phyloP scores from a whole-genome alignment of 1,284 basidiomycete species.

The Inonotus obliquus region DNA sequence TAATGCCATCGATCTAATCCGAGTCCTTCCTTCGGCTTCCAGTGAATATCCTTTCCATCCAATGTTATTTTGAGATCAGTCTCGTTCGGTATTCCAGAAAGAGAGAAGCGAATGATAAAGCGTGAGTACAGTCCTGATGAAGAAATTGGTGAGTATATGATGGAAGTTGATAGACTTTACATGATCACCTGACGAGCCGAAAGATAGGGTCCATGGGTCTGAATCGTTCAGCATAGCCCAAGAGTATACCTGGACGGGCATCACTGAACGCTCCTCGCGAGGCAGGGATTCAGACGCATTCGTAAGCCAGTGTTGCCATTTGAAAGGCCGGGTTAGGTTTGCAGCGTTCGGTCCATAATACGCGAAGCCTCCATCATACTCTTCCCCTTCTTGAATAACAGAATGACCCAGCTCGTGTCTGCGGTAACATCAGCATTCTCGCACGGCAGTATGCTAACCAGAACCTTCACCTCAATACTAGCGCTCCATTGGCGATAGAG shows the following conservation, averaged over 20 bases:
- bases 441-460: neutral
- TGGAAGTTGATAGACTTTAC: neutral
- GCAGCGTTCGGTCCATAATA: constrained; percentile 75
- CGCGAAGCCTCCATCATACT: constrained; percentile 78
- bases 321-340: constrained; percentile 39
- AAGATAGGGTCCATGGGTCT: constrained; percentile 52
- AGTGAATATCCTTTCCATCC: constrained; percentile 55
- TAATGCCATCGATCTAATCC: constrained; percentile 73
- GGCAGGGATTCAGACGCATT: constrained; percentile 26
- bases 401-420: constrained; percentile 80
- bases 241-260: constrained; percentile 73
- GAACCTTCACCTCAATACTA: constrained; percentile 53
- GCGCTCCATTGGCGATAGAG: constrained; percentile 70
- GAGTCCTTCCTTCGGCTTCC: constrained; percentile 51
- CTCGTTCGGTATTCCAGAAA: constrained; percentile 65
- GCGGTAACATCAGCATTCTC: neutral
- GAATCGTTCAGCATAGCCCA: constrained; percentile 68
- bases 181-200: constrained; percentile 53
- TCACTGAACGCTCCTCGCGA: constrained; percentile 65
- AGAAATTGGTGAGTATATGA: neutral
- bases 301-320: constrained; percentile 73
- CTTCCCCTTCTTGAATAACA: constrained; percentile 78
- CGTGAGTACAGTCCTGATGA: constrained; percentile 41
- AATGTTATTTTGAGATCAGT: constrained; percentile 55
- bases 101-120: constrained; percentile 66